These are phyloP conservation scores for Nakazawaea ishiwadae DNA, from an alignment of 805 yeast species.

Conservation along the genomic window DNA sequence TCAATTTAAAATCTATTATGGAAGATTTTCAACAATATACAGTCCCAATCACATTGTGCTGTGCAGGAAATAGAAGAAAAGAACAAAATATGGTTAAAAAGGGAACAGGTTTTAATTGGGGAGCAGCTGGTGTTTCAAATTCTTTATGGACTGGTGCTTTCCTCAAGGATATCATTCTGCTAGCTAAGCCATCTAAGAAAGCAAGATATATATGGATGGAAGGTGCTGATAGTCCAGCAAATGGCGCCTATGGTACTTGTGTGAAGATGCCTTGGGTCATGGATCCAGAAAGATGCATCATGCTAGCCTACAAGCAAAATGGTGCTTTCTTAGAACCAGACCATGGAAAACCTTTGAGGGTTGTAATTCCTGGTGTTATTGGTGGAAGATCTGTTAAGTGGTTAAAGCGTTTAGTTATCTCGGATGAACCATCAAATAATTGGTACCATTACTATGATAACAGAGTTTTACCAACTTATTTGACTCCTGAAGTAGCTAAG, in stretches of 20 bases:
- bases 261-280: slow-evolving; percentile 26
- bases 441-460: slow-evolving; percentile 34
- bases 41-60: slow-evolving; percentile 28
- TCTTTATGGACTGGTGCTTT: slow-evolving; percentile 30
- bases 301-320: slow-evolving; percentile 31
- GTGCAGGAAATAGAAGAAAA: slow-evolving; percentile 32
- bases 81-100: slow-evolving; percentile 30
- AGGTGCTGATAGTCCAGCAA: slow-evolving; percentile 29
- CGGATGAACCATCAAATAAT: slow-evolving; percentile 28
- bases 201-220: slow-evolving; percentile 30
- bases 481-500: slow-evolving; percentile 28
- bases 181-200: slow-evolving; percentile 22
- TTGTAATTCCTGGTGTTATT: slow-evolving; percentile 32
- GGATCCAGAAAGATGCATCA: slow-evolving; percentile 27
- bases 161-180: slow-evolving; percentile 23
- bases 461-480: slow-evolving; percentile 30
- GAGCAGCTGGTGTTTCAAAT: slow-evolving; percentile 29
- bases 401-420: slow-evolving; percentile 24
- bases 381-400: slow-evolving; percentile 36
- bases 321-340: slow-evolving; percentile 30
- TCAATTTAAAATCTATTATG: slow-evolving; percentile 22
- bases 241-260: slow-evolving; percentile 30
- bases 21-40: slow-evolving; percentile 24
- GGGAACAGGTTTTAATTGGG: slow-evolving; percentile 32
- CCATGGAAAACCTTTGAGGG: slow-evolving; percentile 31